Evolutionary conservation across 257 asterid species (phyloP).

Genomic region (Eucommia ulmoides): DNA sequence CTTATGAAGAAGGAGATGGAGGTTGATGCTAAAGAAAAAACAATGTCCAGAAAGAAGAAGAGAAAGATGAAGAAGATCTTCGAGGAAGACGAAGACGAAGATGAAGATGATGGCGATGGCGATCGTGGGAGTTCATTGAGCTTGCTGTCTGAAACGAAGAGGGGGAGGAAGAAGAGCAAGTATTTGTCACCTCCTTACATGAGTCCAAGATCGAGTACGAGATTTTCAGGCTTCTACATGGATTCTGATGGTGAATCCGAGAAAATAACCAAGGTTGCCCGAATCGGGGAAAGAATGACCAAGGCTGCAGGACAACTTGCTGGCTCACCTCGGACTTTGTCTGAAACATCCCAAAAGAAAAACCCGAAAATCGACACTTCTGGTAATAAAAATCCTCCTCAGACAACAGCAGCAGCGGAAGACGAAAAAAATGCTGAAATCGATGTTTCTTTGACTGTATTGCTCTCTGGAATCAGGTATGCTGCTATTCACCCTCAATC

Average conservation of each 20-base stretch:
- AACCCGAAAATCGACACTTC: not conserved
- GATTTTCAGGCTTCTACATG: not conserved
- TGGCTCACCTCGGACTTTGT: not conserved
- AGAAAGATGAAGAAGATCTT: not conserved
- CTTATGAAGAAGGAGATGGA: conserved; percentile 24
- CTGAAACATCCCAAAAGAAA: not conserved
- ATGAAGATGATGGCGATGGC: not conserved
- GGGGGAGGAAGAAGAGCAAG: not conserved
- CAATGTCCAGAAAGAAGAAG: not conserved
- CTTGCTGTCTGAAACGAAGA: not conserved
- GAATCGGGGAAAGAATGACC: not conserved
- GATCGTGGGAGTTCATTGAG: no score
- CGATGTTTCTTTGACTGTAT: not conserved
- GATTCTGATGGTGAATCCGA: not conserved
- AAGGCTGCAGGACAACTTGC: not conserved
- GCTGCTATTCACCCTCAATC: not conserved
- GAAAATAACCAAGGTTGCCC: not conserved
- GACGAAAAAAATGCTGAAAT: not conserved
- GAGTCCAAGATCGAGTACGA: not conserved
- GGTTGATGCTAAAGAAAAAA: conserved; percentile 6
- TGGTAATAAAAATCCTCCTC: not conserved
- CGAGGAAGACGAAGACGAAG: not conserved
- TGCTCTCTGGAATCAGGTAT: not conserved
- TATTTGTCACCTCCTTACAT: not conserved
- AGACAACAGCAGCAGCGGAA: not conserved